Percentiles rank a stretch among this genome's conserved stretches.
phyloP scores from a whole-genome alignment of 805 yeast genomes.

The Hermanozyma aechmeae region DNA sequence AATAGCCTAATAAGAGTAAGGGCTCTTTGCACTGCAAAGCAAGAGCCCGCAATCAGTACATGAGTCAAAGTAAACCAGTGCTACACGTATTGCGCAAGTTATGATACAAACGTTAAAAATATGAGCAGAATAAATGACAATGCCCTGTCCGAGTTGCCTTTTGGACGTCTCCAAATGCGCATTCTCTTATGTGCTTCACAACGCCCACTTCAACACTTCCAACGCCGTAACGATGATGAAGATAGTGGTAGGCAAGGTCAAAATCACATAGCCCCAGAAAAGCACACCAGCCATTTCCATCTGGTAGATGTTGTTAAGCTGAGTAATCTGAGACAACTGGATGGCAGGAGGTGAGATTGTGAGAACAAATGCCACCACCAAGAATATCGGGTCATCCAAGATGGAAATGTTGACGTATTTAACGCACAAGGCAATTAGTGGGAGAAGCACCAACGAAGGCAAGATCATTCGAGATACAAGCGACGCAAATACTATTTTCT shows the following conservation, averaged over 20 bases:
- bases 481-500: constrained; percentile 58
- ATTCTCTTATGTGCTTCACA: no score
- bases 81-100: no score
- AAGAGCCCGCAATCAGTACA: no score
- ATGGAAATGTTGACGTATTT: constrained; percentile 58
- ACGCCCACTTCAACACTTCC: constrained; percentile 47
- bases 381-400: constrained; percentile 72
- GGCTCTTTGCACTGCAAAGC: no score
- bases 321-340: constrained; percentile 74
- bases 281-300: constrained; percentile 77
- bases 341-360: constrained; percentile 81
- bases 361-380: constrained; percentile 65
- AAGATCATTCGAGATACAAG: constrained; percentile 69
- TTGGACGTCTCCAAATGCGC: no score
- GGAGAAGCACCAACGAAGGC: constrained; percentile 60
- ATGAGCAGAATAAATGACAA: no score
- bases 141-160: no score
- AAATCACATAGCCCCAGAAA: constrained; percentile 73
- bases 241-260: constrained; percentile 71
- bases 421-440: constrained; percentile 55
- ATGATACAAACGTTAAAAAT: no score
- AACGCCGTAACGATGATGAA: constrained; percentile 61
- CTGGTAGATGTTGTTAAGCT: constrained; percentile 64
- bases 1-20: no score
- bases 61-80: no score